These are phyloP conservation scores for Penicillium verhagenii DNA, from an alignment of 495 filamentous ascomycete genomes.

Conservation along the genomic window DNA sequence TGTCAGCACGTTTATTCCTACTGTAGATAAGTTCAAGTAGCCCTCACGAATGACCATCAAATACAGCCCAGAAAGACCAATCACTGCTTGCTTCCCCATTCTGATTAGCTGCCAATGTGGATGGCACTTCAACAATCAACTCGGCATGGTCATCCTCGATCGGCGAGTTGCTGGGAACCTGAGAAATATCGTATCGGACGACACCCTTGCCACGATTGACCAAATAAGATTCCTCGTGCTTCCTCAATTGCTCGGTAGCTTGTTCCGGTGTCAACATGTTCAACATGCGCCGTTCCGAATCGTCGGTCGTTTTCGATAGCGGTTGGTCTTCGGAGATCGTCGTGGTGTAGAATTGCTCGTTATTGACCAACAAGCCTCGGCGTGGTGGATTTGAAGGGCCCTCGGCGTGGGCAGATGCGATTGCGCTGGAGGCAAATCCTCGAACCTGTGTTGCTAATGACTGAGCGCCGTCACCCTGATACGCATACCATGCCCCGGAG, in stretches of 20 bases:
- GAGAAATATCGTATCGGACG: slow-evolving; percentile 91
- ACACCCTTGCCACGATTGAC: slow-evolving; percentile 90
- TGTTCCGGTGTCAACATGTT: slow-evolving; percentile 97
- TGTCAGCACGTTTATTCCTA: slow-evolving; percentile 11
- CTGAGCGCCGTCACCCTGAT: slow-evolving; percentile 42
- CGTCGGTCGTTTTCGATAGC: slow-evolving; percentile 80
- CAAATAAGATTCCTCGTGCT: slow-evolving; percentile 85
- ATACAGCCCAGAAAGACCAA: slow-evolving; percentile 99
- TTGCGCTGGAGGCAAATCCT: slow-evolving; percentile 31
- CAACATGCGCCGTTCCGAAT: slow-evolving; percentile 74
- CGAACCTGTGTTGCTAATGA: slow-evolving; percentile 27
- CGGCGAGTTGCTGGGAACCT: slow-evolving; percentile 92
- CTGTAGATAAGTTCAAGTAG: background rate
- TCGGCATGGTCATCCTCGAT: slow-evolving; percentile 98
- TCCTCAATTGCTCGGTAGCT: slow-evolving; percentile 82
- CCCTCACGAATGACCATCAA: slow-evolving; percentile 89
- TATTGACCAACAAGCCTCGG: slow-evolving; percentile 67
- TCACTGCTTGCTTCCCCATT: slow-evolving; percentile 64
- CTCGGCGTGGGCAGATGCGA: slow-evolving; percentile 30
- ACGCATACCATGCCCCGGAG: slow-evolving; percentile 65
- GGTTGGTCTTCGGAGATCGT: slow-evolving; percentile 78
- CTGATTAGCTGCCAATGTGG: slow-evolving; percentile 49
- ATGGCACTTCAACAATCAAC: slow-evolving; percentile 88
- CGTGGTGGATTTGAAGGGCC: slow-evolving; percentile 32
- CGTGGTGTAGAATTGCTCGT: slow-evolving; percentile 80